Base-by-base conservation (phyloP, 371 early-diverging fungal species). In the Saksenaea oblongispora region DNA sequence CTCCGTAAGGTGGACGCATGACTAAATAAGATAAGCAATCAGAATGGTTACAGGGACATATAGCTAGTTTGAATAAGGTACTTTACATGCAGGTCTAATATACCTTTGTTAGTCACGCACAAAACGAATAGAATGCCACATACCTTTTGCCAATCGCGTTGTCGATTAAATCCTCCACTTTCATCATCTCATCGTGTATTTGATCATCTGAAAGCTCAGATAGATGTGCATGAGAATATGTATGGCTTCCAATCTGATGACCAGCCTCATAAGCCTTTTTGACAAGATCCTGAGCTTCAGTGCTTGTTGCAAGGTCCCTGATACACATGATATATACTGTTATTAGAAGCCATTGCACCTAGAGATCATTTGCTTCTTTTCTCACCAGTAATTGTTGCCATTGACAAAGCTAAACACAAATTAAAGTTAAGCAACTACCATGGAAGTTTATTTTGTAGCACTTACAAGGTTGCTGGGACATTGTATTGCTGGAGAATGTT, bases 401-500 rank as follows among this genome's bases (percentile, higher is more conserved):
- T 47, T 47, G 51, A 47, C 51, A 22, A 47, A 47, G 24, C 51
- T 47, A 39, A 14, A 47, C 22, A 17, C 14, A 36, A 28, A 59
- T 22, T 53, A 59, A 41, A 42, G 26, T n/a, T 34, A 37, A 56
- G 31, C 31, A 31, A 31, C 31, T 31, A 7, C 31, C 2, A 31
- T 31, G 34, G 9, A 26, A 42, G 11, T 15, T 34, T 22, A 14
- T n/a, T 10, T 28, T 35, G 13, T n/a, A 35, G 2, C 5, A 64
- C 72, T 68, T 71, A 71, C 72, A 90, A 90, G 9, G 91, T 91
- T 5, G 81, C 89, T 54, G 75, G 81, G 36, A 80, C 69, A 60
- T 71, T 69, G 9, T 70, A 24, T 0, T 35, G 36, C 27, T 72
- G 69, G n/a, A 90, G 72, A 9, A 69, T 63, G 39, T 81, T 78